These are phyloP conservation scores for Rosa hybrid DNA, from an alignment of 331 rosid species.

Conservation along the genomic window DNA sequence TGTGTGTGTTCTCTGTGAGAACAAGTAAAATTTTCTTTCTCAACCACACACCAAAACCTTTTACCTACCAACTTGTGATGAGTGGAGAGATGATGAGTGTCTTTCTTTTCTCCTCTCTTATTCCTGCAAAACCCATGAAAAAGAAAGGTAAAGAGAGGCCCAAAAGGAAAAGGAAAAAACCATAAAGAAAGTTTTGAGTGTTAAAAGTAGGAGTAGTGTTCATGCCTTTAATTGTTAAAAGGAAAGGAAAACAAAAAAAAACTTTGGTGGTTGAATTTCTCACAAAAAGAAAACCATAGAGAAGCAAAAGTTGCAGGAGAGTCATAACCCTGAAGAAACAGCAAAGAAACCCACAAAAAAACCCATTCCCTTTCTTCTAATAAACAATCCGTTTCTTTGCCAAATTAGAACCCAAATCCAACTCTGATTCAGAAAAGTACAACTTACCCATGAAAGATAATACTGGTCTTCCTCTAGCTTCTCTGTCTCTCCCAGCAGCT, in stretches of 20 bases:
- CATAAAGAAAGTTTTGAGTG: constrained; percentile 26
- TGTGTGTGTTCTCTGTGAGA: constrained; percentile 10
- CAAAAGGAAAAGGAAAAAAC: constrained; percentile 19
- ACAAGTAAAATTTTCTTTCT: constrained; percentile 58
- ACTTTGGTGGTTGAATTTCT: constrained; percentile 59
- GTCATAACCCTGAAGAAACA: constrained; percentile 30
- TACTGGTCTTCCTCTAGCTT: constrained; percentile 3
- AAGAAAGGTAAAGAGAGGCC: constrained; percentile 30
- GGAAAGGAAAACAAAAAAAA: constrained; percentile 23
- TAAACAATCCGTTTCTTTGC: constrained; percentile 20
- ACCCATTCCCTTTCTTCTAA: not conserved
- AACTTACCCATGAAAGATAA: constrained; percentile 52
- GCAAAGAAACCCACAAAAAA: constrained; percentile 3
- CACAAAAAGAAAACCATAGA: constrained; percentile 14
- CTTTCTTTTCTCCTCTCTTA: constrained; percentile 37
- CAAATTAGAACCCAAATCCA: constrained; percentile 40
- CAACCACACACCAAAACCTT: constrained; percentile 59
- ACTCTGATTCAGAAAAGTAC: constrained; percentile 19
- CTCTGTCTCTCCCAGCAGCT: constrained; percentile 7
- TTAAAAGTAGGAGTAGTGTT: constrained; percentile 37
- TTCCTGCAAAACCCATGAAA: constrained; percentile 72
- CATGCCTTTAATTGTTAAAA: constrained; percentile 42
- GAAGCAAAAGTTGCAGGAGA: constrained; percentile 29
- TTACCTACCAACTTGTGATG: constrained; percentile 63
- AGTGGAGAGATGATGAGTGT: constrained; percentile 32